Conservation (phyloP, 2,329 filamentous ascomycete species). For the Amylocarpus encephaloides region DNA sequence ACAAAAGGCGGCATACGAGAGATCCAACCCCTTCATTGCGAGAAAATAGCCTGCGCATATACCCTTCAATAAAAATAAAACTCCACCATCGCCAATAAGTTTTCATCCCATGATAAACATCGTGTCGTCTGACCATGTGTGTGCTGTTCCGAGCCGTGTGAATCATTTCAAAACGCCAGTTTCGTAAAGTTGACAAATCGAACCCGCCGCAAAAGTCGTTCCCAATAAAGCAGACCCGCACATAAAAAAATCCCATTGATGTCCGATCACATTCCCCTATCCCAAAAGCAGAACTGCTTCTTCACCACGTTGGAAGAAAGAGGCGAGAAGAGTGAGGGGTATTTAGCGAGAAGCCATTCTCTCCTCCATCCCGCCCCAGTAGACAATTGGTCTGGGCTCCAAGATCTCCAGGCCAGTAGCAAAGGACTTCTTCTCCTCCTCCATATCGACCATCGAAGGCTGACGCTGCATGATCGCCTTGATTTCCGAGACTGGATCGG, state of each 20-base stretch:
- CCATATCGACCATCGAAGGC: conserved; percentile 49
- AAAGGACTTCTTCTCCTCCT: conserved; percentile 50
- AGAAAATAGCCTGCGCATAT: background rate
- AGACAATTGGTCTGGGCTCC: conserved; percentile 56
- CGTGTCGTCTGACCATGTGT: no score
- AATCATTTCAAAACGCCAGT: conserved; percentile 14
- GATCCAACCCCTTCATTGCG: background rate
- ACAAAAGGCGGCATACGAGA: background rate
- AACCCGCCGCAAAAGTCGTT: conserved; percentile 19
- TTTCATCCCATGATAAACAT: no score
- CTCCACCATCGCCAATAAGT: conserved; percentile 1
- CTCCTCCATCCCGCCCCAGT: conserved; percentile 59
- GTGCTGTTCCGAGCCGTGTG: conserved; percentile 12
- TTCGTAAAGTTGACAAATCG: conserved; percentile 1
- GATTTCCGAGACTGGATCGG: conserved; percentile 38
- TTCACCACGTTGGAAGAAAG: no score
- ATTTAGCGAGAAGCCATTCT: conserved; percentile 38
- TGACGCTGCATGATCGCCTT: conserved; percentile 54
- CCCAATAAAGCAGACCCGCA: conserved; percentile 2
- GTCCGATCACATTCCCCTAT: background rate
- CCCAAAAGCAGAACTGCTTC: background rate
- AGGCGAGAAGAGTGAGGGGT: no score
- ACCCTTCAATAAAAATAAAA: background rate
- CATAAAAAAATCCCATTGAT: background rate
- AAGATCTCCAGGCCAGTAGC: conserved; percentile 49